Evolutionary conservation across 306 rosid genomes (phyloP), one percentile per base, ranked within the genome.

Genomic region (Parietaria judaica): DNA sequence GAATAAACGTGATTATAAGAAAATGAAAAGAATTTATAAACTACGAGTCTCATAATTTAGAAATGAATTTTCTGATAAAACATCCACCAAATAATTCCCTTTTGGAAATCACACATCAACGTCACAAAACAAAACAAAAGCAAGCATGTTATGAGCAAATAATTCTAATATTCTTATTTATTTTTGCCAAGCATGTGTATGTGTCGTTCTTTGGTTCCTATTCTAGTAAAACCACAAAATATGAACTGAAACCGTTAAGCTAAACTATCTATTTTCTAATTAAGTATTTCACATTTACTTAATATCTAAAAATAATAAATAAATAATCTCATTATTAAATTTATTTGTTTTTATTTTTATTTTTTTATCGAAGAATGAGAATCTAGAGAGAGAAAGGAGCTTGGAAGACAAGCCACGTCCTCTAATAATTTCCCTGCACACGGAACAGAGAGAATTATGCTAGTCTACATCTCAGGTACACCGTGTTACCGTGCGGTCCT

Each of bases 381-480:
- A 39, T 45, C 36, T 35, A 16, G 46, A 49, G 23, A 56, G 45
- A 14, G 60, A 54, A 55, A 13, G 54, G 54, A 51, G 38, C 67
- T 71, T 71, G 59, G 47, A 51, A 62, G 54, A 56, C 58, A 72
- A 60, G 78, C 81, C 81, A 73, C 71, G 72, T 76, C 44, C 52
- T 11, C 23, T 36, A 15, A 52, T 46, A 11, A 11, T 35, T 58
- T 10, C 5, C 15, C 14, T 7, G 70, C 72, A 7, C 72, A 13
- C 81, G 70, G 72, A 54, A 61, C 10, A 35, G 81, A 14, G 79
- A 1, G 4, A 35, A 4, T 11, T 50, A 51, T 58, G 15, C 36
- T 72, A 35, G 47, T 17, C 70, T 66, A 70, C 56, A 58, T 51
- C 0, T 16, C 57, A 39, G 45, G 47, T 43, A 57, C 48, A 46